A percentile compares a stretch with the other conserved stretches of the same genome.
Conservation (phyloP, 2,329 filamentous ascomycete species). For the Fonsecaea monophora region DNA sequence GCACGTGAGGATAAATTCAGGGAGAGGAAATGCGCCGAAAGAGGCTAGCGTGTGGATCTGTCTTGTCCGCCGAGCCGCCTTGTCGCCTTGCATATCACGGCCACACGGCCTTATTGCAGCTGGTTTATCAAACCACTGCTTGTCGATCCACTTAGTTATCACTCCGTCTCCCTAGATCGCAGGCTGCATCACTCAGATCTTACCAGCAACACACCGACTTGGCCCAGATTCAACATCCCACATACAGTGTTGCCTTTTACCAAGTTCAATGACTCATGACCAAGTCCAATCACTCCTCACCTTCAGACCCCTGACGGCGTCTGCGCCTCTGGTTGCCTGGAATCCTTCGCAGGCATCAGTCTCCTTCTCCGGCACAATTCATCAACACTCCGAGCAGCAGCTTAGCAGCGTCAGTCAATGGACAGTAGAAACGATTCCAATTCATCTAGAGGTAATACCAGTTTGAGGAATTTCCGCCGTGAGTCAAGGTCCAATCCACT, state of each 20-base stretch:
- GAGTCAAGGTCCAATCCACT: constrained; percentile 9
- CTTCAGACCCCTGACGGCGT: not conserved
- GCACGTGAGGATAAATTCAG: not conserved
- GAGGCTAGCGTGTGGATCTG: not conserved
- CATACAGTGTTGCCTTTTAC: not conserved
- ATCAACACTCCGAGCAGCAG: not conserved
- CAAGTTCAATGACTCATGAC: not conserved
- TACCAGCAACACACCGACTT: not conserved
- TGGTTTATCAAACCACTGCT: not conserved
- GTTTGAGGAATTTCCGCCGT: not conserved
- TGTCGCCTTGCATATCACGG: not conserved
- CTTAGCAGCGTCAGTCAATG: not conserved
- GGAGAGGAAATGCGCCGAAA: not conserved
- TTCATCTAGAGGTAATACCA: not conserved
- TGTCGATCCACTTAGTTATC: not conserved
- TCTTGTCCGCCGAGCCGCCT: not conserved
- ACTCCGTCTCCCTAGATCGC: not conserved
- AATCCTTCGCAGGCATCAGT: constrained; percentile 6
- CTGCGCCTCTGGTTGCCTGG: constrained; percentile 1
- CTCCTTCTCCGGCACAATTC: not conserved
- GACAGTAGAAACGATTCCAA: not conserved
- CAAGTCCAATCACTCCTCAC: not conserved
- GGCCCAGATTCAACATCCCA: constrained; percentile 1
- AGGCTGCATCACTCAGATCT: constrained; percentile 2
- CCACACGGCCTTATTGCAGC: too few relatives aligned